Percentiles rank a stretch among this genome's conserved stretches.
Evolutionary conservation across 176 grass and related monocot species (phyloP).

Genomic region (Carex scoparia): DNA sequence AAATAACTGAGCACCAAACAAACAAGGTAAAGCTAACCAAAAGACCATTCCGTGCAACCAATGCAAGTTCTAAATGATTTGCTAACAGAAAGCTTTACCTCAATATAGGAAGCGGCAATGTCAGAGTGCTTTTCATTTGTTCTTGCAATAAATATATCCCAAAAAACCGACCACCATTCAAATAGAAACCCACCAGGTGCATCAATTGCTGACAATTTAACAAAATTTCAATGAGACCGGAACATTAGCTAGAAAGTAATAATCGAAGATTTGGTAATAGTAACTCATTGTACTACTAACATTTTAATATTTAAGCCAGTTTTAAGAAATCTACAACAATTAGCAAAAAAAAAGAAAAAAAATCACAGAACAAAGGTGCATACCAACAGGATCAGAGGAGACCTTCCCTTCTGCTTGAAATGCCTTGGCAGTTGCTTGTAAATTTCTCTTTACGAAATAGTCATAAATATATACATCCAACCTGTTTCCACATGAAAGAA

Average conservation of each 20-base stretch:
- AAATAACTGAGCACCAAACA: not conserved
- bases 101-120: conserved; percentile 93
- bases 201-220: conserved; percentile 70
- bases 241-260: not conserved
- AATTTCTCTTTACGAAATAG: conserved; percentile 99
- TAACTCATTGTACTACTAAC: not conserved
- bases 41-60: not conserved
- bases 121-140: conserved; percentile 99
- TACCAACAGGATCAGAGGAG: conserved; percentile 98
- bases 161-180: conserved; percentile 99
- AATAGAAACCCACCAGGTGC: conserved; percentile 99
- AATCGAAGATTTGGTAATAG: not conserved
- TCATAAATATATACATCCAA: conserved; percentile 99
- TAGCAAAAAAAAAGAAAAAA: not conserved
- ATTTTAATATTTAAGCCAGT: not conserved
- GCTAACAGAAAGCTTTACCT: conserved; percentile 37
- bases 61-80: not conserved
- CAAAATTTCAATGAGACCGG: not conserved
- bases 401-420: conserved; percentile 99
- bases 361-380: conserved; percentile 20
- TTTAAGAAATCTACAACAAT: not conserved
- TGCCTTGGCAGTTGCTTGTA: conserved; percentile 94
- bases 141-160: conserved; percentile 99
- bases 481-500: conserved; percentile 54
- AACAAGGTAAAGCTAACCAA: not conserved